Base-by-base conservation (phyloP, 2,329 filamentous ascomycete species). In the Xylaria sp. region DNA sequence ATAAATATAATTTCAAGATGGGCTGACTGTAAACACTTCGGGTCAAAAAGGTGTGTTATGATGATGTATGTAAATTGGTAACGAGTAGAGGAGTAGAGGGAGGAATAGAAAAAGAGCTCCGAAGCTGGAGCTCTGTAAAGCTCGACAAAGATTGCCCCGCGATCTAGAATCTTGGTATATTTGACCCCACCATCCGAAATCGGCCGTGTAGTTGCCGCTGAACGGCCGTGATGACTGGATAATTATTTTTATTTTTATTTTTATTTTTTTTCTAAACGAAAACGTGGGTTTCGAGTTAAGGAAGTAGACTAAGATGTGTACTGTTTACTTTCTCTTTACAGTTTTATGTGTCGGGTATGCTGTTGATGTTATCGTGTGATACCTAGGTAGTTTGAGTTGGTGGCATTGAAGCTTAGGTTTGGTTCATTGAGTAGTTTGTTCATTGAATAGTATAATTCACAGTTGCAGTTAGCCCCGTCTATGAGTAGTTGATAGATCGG, bases 151-250 rank as follows among this genome's bases (percentile, higher is more conserved):
- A 29, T 13, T 57, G 65, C 68, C 70, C 70, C 68, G 65, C 63
- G 59, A 62, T 65, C 42, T 40, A 37, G 64, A 10, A 63, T 44
- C 64, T 66, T 40, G 64, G 68, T 53, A 51, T 18, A 51, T 47
- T 71, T 59, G 63, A 63, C 72, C 72, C 72, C 72, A 70, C 72
- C 64, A 71, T 74, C 72, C 72, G 72, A 74, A 37, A 70, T 74
- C 72, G 72, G 72, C 69, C 59, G 16, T 35, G 21, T 59, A 40
- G 23, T 16, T 62, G 18, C 27, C 32, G 32, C 50, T 10, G 27
- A 2, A 54, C 21, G 5, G 27, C 50, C 29, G 18, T 9, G 32
- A 53, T 3, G 16, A 6, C 29, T 10, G 8, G 27, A 18, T 5
- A 16, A 8, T 16, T n/a, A n/a, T n/a, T n/a, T n/a, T n/a, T n/a